Evolutionary conservation across 495 filamentous ascomycete genomes (phyloP).

Genomic region (Penicillium waksmanii): DNA sequence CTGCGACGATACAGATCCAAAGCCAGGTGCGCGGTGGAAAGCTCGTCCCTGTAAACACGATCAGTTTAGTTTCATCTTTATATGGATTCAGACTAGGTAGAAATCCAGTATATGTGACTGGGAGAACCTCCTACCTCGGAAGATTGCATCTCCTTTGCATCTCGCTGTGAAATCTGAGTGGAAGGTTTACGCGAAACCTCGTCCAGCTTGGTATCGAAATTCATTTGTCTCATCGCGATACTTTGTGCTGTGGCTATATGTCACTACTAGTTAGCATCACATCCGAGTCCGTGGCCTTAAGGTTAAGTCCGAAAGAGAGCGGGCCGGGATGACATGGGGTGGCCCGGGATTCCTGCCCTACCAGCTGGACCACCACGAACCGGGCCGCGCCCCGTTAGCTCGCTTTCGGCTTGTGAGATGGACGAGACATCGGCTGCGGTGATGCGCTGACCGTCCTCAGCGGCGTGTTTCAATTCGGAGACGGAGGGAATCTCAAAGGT

Average conservation of each 20-base stretch:
- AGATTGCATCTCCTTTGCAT: slow-evolving; percentile 38
- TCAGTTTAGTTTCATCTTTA: background rate
- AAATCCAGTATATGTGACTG: too few species aligned
- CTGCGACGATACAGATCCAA: slow-evolving; percentile 37
- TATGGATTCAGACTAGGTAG: too few species aligned
- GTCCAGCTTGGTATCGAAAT: slow-evolving; percentile 42
- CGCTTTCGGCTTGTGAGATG: slow-evolving; percentile 42
- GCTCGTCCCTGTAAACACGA: slow-evolving; percentile 33
- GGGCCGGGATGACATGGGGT: too few species aligned
- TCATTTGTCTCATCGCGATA: slow-evolving; percentile 41
- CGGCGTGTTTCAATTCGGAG: slow-evolving; percentile 40
- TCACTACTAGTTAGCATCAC: background rate
- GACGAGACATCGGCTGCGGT: slow-evolving; percentile 37
- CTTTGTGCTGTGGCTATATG: slow-evolving; percentile 38
- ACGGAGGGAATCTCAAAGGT: slow-evolving; percentile 32
- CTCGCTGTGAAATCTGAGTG: slow-evolving; percentile 37
- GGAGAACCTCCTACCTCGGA: slow-evolving; percentile 27
- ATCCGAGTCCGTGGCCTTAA: background rate
- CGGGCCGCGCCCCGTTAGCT: slow-evolving; percentile 48
- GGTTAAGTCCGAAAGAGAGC: background rate
- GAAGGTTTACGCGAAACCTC: slow-evolving; percentile 37
- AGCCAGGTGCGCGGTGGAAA: slow-evolving; percentile 38
- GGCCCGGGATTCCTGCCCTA: slow-evolving; percentile 10
- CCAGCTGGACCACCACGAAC: slow-evolving; percentile 61
- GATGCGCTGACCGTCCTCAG: slow-evolving; percentile 39